Evolutionary conservation across 2,329 filamentous ascomycete genomes (phyloP).

Genomic region (Talaromyces sp.): DNA sequence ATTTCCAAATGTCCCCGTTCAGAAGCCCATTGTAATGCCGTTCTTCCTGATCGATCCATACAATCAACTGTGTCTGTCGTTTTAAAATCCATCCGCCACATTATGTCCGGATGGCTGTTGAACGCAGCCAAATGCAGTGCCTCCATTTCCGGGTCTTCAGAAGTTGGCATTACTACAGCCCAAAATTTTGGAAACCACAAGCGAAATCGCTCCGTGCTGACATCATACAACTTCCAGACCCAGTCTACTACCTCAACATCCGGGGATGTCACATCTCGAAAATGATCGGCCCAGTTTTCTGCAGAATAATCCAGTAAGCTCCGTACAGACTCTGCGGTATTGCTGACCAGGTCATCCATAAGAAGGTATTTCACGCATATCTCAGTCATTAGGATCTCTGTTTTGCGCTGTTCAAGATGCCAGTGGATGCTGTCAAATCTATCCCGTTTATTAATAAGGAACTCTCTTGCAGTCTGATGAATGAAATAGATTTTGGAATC

Average conservation of each 20-base stretch:
- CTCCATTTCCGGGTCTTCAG: neutral
- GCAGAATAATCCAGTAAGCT: neutral
- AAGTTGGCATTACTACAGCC: neutral
- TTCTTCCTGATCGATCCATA: neutral
- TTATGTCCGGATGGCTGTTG: slow-evolving; percentile 1
- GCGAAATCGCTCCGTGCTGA: neutral
- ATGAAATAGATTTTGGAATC: slow-evolving; percentile 30
- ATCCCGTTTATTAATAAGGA: slow-evolving; percentile 17
- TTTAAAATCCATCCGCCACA: neutral
- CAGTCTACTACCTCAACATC: neutral
- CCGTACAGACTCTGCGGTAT: neutral
- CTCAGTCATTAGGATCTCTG: neutral
- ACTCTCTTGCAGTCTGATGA: slow-evolving; percentile 38
- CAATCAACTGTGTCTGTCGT: neutral
- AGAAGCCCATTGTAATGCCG: slow-evolving; percentile 16
- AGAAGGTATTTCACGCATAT: slow-evolving; percentile 1
- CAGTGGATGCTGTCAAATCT: neutral
- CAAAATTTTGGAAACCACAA: neutral
- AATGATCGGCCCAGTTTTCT: neutral
- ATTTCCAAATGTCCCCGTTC: slow-evolving; percentile 12
- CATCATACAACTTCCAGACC: neutral
- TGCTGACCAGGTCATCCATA: neutral
- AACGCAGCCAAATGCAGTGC: slow-evolving; percentile 4
- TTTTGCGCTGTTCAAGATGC: neutral
- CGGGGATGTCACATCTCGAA: neutral